Percentiles rank a stretch among this genome's conserved stretches.
These are phyloP conservation scores for Citeromyces hawaiiensis DNA, from an alignment of 1,139 yeast genomes.

Conservation along the genomic window DNA sequence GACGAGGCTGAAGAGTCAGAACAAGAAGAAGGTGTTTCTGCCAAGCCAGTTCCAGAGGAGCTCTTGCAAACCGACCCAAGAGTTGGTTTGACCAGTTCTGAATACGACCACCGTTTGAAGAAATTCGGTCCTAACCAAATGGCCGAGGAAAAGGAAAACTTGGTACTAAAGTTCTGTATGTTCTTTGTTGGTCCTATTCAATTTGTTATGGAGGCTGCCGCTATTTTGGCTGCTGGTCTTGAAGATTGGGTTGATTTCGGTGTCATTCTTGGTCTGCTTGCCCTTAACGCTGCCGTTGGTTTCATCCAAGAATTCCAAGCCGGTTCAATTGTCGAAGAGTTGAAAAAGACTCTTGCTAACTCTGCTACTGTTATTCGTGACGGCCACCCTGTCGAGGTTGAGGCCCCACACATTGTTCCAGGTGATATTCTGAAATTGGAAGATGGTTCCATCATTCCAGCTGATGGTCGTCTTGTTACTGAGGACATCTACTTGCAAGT, in stretches of 20 bases:
- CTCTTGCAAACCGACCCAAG: conserved; percentile 78
- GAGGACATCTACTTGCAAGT: conserved; percentile 85
- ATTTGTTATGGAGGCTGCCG: conserved; percentile 99
- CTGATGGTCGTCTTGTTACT: conserved; percentile 88
- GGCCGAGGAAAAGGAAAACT: conserved; percentile 86
- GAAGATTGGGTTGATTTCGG: conserved; percentile 99
- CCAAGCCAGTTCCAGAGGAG: conserved; percentile 79
- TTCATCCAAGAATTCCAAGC: conserved; percentile 96
- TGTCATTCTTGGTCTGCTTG: conserved; percentile 81
- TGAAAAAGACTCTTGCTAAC: conserved; percentile 88
- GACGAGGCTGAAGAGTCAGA: conserved; percentile 41
- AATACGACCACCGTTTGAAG: conserved; percentile 80
- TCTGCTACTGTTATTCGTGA: conserved; percentile 79
- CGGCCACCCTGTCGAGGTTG: conserved; percentile 62
- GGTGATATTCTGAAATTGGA: conserved; percentile 89
- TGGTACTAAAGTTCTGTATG: conserved; percentile 74
- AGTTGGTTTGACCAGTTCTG: conserved; percentile 69
- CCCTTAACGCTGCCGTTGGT: conserved; percentile 90
- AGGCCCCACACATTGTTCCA: conserved; percentile 78
- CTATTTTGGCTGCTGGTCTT: conserved; percentile 93
- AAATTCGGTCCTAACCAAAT: conserved; percentile 88
- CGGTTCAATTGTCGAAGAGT: conserved; percentile 90
- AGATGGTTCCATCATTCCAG: conserved; percentile 91
- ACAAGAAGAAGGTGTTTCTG: conserved; percentile 25
- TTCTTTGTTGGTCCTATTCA: conserved; percentile 97